Evolutionary conservation across 805 yeast species (phyloP).

Genomic region (Metschnikowia amazonensis): DNA sequence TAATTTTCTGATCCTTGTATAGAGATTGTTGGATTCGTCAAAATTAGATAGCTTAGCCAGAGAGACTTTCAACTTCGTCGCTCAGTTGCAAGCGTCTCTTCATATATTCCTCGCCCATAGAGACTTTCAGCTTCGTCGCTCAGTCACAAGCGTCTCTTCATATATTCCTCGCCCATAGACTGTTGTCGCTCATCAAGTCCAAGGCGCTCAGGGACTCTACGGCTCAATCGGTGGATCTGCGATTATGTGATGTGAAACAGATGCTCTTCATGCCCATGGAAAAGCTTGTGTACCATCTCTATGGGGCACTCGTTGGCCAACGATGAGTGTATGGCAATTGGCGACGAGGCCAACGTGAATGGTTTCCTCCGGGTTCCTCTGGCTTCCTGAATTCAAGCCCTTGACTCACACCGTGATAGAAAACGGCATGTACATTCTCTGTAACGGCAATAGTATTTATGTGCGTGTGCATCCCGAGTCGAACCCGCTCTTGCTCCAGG

Average conservation of each 20-base stretch:
- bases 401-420: conserved; percentile 43
- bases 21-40: conserved; percentile 29
- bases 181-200: conserved; percentile 66
- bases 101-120: conserved; percentile 10
- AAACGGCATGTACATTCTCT: conserved; percentile 77
- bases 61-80: conserved; percentile 10
- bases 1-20: conserved; percentile 21
- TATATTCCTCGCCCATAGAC: too few relatives aligned
- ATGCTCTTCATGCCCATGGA: conserved; percentile 54
- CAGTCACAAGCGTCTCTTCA: too few relatives aligned
- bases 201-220: conserved; percentile 53
- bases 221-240: conserved; percentile 54
- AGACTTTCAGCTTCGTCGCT: too few relatives aligned
- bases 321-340: conserved; percentile 42
- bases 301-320: conserved; percentile 71
- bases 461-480: conserved; percentile 71
- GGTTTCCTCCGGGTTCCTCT: conserved; percentile 42
- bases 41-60: conserved; percentile 29
- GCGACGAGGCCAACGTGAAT: conserved; percentile 38
- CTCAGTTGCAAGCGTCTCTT: conserved; percentile 31
- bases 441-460: conserved; percentile 57
- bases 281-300: conserved; percentile 59
- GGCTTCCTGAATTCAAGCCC: conserved; percentile 48
- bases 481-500: conserved; percentile 62
- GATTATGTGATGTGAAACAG: conserved; percentile 52